These are phyloP conservation scores for Xerocomellus intermedius DNA, from an alignment of 768 basidiomycete species.

Conservation along the genomic window DNA sequence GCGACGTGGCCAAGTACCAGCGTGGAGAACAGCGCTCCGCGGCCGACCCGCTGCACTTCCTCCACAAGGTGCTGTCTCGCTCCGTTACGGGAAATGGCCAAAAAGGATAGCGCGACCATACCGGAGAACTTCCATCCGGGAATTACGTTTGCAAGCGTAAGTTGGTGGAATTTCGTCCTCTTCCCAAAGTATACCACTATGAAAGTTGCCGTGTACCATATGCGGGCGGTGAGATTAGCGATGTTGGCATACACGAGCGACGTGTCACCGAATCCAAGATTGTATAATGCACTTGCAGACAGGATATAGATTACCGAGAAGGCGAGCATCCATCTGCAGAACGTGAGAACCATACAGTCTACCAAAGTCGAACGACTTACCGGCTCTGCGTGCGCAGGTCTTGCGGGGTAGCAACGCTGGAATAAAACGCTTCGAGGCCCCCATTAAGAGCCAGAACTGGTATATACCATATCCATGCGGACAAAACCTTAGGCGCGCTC, in stretches of 20 bases:
- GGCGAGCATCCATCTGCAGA: conserved; percentile 66
- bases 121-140: conserved; percentile 30
- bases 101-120: conserved; percentile 23
- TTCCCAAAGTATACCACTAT: conserved; percentile 45
- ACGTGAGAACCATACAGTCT: neutral
- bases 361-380: conserved; percentile 29
- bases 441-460: conserved; percentile 91
- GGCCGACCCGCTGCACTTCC: conserved; percentile 14
- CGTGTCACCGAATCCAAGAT: conserved; percentile 54
- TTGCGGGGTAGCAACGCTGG: conserved; percentile 64
- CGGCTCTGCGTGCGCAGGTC: conserved; percentile 73
- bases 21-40: conserved; percentile 19
- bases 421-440: conserved; percentile 86
- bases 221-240: conserved; percentile 59
- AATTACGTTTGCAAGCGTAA: conserved; percentile 13
- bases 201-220: conserved; percentile 58
- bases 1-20: conserved; percentile 25
- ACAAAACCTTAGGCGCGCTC: conserved; percentile 75
- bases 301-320: conserved; percentile 71
- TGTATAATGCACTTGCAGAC: conserved; percentile 48
- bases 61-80: conserved; percentile 15
- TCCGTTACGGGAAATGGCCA: conserved; percentile 19
- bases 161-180: conserved; percentile 10
- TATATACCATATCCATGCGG: conserved; percentile 84
- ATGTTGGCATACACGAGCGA: conserved; percentile 79